Conservation (phyloP, 2,329 filamentous ascomycete species). For the Paraconiothyrium brasiliense region DNA sequence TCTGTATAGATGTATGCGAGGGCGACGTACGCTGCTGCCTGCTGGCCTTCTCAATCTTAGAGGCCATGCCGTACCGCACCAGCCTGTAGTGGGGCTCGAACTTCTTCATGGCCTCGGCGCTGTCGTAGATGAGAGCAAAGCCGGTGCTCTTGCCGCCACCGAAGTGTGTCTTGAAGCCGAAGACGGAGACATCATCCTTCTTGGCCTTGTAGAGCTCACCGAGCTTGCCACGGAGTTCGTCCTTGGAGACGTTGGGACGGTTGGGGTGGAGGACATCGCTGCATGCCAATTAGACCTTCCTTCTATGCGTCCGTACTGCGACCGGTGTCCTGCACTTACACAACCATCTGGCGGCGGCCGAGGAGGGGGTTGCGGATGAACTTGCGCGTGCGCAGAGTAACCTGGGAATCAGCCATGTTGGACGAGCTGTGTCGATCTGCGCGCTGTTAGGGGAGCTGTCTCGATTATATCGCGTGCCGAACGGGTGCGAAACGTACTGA, state of each 20-base stretch:
- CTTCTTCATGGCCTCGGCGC: slow-evolving; percentile 98
- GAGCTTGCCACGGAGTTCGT: slow-evolving; percentile 96
- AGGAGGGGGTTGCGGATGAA: slow-evolving; percentile 99
- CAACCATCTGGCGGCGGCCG: slow-evolving; percentile 99
- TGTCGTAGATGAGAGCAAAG: slow-evolving; percentile 99
- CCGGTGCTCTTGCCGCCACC: slow-evolving; percentile 99
- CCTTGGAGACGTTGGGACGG: slow-evolving; percentile 98
- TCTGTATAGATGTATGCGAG: slow-evolving; percentile 15
- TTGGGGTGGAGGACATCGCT: slow-evolving; percentile 99
- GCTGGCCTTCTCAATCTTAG: slow-evolving; percentile 96
- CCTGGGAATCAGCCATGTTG: slow-evolving; percentile 83
- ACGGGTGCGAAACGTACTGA: slow-evolving; percentile 39
- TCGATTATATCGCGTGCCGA: slow-evolving; percentile 19
- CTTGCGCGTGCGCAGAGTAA: slow-evolving; percentile 87
- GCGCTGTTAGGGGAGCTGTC: slow-evolving; percentile 27
- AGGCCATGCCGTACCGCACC: slow-evolving; percentile 88
- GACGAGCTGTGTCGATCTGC: slow-evolving; percentile 45
- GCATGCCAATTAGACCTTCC: slow-evolving; percentile 46
- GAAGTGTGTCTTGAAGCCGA: slow-evolving; percentile 97
- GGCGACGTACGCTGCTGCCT: slow-evolving; percentile 95
- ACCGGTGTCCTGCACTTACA: slow-evolving; percentile 67
- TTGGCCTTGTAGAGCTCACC: slow-evolving; percentile 96
- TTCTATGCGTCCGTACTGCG: slow-evolving; percentile 20
- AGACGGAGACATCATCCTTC: slow-evolving; percentile 97
- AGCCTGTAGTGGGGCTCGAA: slow-evolving; percentile 99